Evolutionary conservation across 805 yeast genomes (phyloP).

Genomic region (Saccharomycopsis javanensis): DNA sequence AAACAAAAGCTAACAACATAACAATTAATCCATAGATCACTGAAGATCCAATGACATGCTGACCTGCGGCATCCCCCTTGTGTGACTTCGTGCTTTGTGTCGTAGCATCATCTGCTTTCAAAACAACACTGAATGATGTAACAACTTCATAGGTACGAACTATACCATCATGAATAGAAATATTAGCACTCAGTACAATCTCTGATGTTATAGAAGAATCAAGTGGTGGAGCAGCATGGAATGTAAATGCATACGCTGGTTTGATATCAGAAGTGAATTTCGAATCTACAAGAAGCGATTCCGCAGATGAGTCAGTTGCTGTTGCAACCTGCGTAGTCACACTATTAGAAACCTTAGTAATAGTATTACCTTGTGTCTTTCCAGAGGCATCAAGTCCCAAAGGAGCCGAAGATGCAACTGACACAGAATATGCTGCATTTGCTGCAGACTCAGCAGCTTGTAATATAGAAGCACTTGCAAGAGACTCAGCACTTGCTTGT

Average conservation of each 20-base stretch:
- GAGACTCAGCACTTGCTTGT: background rate
- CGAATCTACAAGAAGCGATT: background rate
- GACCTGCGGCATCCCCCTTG: constrained; percentile 2
- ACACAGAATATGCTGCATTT: background rate
- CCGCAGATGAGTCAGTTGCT: background rate
- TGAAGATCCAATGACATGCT: constrained; percentile 1
- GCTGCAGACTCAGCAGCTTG: background rate
- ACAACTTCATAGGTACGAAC: background rate
- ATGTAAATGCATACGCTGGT: background rate
- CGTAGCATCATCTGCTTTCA: background rate
- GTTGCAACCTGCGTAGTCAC: too few relatives aligned
- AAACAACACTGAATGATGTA: background rate
- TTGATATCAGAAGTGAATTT: background rate
- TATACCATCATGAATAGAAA: background rate
- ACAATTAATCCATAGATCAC: background rate
- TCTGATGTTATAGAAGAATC: background rate
- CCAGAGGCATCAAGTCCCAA: too few relatives aligned
- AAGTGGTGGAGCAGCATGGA: background rate
- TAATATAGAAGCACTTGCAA: background rate
- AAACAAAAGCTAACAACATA: background rate
- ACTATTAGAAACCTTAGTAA: background rate
- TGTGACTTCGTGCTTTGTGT: background rate
- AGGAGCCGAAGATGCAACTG: background rate
- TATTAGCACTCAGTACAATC: background rate
- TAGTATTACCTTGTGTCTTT: background rate